Conservation (phyloP, 768 basidiomycete species). For the Macrolepiota fuliginosa region DNA sequence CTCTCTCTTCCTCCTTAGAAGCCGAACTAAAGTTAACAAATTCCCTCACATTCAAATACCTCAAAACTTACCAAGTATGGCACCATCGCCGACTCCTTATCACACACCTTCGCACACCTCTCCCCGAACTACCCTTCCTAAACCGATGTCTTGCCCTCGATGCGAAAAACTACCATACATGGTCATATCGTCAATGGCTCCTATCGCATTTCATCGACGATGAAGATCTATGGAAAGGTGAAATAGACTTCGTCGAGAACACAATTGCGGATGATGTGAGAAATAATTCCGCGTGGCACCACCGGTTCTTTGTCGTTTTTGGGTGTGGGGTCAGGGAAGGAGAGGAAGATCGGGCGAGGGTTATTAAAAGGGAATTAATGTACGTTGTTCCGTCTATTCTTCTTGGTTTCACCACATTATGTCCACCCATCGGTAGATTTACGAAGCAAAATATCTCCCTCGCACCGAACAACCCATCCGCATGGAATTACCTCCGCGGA, state of each 20-base stretch:
- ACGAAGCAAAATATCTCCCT: slow-evolving; percentile 80
- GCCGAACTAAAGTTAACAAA: slow-evolving; percentile 84
- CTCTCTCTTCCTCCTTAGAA: slow-evolving; percentile 64
- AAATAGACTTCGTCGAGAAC: slow-evolving; percentile 71
- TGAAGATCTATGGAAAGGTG: slow-evolving; percentile 64
- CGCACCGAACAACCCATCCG: slow-evolving; percentile 90
- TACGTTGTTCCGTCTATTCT: slow-evolving; percentile 37
- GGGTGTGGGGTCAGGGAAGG: slow-evolving; percentile 59
- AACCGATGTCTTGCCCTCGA: slow-evolving; percentile 69
- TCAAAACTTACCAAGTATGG: slow-evolving; percentile 99
- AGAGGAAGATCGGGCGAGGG: slow-evolving; percentile 58
- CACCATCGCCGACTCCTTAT: slow-evolving; percentile 84
- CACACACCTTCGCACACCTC: slow-evolving; percentile 47
- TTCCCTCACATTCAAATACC: slow-evolving; percentile 73
- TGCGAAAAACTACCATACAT: slow-evolving; percentile 98
- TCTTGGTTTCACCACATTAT: neutral
- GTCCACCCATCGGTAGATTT: slow-evolving; percentile 45
- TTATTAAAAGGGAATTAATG: slow-evolving; percentile 71
- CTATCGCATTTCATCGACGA: slow-evolving; percentile 79
- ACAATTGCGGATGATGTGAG: slow-evolving; percentile 76
- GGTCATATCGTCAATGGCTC: slow-evolving; percentile 97
- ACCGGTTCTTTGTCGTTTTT: slow-evolving; percentile 87
- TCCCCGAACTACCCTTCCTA: slow-evolving; percentile 79
- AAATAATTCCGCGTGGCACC: slow-evolving; percentile 98
- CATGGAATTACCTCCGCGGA: slow-evolving; percentile 96